These are phyloP conservation scores for Crucibulum laeve DNA, from an alignment of 768 basidiomycete genomes.

Conservation along the genomic window DNA sequence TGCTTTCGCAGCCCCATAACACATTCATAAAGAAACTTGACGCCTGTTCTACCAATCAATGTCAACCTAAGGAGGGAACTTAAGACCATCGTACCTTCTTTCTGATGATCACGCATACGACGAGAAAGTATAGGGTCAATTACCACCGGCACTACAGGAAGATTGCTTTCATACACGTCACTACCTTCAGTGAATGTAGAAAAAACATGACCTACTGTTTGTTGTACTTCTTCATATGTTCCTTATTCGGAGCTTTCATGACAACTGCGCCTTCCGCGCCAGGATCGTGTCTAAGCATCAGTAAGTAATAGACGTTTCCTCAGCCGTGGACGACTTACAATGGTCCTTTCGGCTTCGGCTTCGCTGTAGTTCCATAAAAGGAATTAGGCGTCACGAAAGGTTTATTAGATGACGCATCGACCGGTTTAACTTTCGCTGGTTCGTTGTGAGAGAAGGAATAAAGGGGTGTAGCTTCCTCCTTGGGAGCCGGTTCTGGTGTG, in stretches of 20 bases:
- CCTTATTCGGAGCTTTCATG: slow-evolving; percentile 73
- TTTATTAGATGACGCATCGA: not conserved
- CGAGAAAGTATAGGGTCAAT: slow-evolving; percentile 81
- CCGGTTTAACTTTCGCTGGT: not conserved
- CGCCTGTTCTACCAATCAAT: slow-evolving; percentile 34
- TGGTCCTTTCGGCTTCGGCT: slow-evolving; percentile 34
- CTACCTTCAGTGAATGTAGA: slow-evolving; percentile 2
- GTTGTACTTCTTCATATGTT: slow-evolving; percentile 64
- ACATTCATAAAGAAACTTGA: slow-evolving; percentile 91
- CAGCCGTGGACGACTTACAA: slow-evolving; percentile 36
- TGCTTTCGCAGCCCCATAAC: slow-evolving; percentile 92
- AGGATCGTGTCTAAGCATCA: slow-evolving; percentile 65
- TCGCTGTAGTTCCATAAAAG: slow-evolving; percentile 51
- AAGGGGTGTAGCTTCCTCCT: too few species aligned
- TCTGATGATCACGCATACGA: slow-evolving; percentile 83
- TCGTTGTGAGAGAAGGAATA: too few species aligned
- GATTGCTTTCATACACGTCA: slow-evolving; percentile 35
- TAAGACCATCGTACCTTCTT: slow-evolving; percentile 55
- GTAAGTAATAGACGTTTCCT: not conserved
- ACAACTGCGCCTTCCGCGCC: slow-evolving; percentile 73
- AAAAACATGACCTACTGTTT: slow-evolving; percentile 48
- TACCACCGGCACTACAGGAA: slow-evolving; percentile 75
- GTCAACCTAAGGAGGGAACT: not conserved
- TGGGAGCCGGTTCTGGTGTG: too few species aligned
- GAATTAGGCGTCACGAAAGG: slow-evolving; percentile 52